phyloP scores from a whole-genome alignment of 169 alveolate species.

The Plasmodium gallinaceum region DNA sequence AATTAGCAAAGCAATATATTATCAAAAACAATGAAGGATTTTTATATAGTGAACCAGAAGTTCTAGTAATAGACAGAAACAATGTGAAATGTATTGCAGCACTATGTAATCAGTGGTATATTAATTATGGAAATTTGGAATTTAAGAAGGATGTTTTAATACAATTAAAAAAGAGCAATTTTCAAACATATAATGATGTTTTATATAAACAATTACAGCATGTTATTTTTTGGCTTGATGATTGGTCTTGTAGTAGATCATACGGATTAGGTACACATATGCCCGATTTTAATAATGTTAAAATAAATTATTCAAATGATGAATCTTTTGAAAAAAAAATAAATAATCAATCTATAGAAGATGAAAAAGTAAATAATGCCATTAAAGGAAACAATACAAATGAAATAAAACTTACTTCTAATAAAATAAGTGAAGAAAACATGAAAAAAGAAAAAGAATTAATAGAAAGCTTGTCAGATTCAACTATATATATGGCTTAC shows the following conservation, averaged over 20 bases:
- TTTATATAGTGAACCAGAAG: conserved; percentile 97
- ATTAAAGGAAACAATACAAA: background rate
- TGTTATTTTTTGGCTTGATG: conserved; percentile 91
- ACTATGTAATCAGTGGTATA: conserved; percentile 97
- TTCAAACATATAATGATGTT: conserved; percentile 85
- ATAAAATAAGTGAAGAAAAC: background rate
- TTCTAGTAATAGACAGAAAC: conserved; percentile 95
- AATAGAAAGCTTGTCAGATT: conserved; percentile 98
- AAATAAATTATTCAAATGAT: background rate
- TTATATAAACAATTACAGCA: conserved; percentile 92
- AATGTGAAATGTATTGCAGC: conserved; percentile 98
- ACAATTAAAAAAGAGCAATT: conserved; percentile 88
- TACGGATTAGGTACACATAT: conserved; percentile 98
- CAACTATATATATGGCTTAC: conserved; percentile 99
- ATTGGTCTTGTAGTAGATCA: conserved; percentile 98
- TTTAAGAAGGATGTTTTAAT: conserved; percentile 95
- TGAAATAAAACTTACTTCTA: background rate
- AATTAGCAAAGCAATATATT: conserved; percentile 81
- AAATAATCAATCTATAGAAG: background rate
- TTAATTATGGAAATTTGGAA: conserved; percentile 96
- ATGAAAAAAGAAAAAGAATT: conserved; percentile 80
- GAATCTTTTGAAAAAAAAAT: background rate
- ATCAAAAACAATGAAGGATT: conserved; percentile 85
- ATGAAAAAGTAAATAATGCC: background rate
- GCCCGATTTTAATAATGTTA: conserved; percentile 91